phyloP scores from a whole-genome alignment of 2,329 filamentous ascomycete species.

The Trichoderma sp. region DNA sequence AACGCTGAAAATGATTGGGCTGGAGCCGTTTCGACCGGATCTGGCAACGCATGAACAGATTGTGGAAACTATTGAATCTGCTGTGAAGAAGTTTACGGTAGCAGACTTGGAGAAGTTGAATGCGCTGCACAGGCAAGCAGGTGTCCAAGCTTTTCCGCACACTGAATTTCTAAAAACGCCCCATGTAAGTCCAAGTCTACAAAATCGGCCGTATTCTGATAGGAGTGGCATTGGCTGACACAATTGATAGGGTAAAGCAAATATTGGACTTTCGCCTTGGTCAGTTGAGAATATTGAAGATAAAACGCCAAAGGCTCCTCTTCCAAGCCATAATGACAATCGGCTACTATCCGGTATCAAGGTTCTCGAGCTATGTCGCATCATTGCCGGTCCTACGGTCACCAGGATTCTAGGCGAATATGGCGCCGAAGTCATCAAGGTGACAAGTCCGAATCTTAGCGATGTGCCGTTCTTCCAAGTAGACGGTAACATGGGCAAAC shows the following conservation, averaged over 20 bases:
- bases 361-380: constrained; percentile 74
- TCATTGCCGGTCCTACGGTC: constrained; percentile 76
- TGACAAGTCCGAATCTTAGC: constrained; percentile 68
- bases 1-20: constrained; percentile 70
- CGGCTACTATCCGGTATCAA: constrained; percentile 63
- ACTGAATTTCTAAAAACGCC: constrained; percentile 61
- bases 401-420: constrained; percentile 73
- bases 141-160: constrained; percentile 61
- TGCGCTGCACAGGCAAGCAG: constrained; percentile 59
- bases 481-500: constrained; percentile 74
- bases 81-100: constrained; percentile 58
- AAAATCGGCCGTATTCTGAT: background rate
- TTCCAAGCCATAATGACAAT: constrained; percentile 36
- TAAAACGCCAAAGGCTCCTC: constrained; percentile 51
- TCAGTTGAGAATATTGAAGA: constrained; percentile 56
- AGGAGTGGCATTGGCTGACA: background rate
- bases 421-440: constrained; percentile 73
- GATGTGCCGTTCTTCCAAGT: constrained; percentile 75
- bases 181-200: constrained; percentile 38
- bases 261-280: constrained; percentile 50
- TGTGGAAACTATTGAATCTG: constrained; percentile 61
- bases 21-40: constrained; percentile 64
- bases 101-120: constrained; percentile 64
- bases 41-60: constrained; percentile 63
- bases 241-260: constrained; percentile 49